Conservation (phyloP, 2,329 filamentous ascomycete genomes). For the Aspergillus carbonarius region DNA sequence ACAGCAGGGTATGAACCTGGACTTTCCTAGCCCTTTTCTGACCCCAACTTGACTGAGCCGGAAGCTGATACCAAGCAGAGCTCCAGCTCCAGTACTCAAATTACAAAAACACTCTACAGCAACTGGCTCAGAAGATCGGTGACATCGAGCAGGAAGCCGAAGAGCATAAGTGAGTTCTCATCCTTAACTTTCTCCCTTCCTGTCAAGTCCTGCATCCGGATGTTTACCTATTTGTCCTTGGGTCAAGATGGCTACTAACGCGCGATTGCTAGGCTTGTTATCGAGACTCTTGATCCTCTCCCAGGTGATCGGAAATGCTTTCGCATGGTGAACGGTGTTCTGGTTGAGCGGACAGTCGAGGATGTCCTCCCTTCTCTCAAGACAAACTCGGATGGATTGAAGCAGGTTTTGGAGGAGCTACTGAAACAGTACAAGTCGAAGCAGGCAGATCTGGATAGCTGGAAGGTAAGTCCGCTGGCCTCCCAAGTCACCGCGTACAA, state of each 20-base stretch:
- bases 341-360: slow-evolving; percentile 89
- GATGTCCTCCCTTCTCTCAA: slow-evolving; percentile 88
- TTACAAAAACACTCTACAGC: slow-evolving; percentile 73
- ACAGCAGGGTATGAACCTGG: slow-evolving; percentile 46
- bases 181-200: background rate
- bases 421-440: slow-evolving; percentile 95
- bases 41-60: too few species aligned
- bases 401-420: slow-evolving; percentile 89
- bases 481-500: too few species aligned
- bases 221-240: background rate
- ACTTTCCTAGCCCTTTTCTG: background rate
- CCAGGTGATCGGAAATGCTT: slow-evolving; percentile 90
- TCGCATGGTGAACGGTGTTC: slow-evolving; percentile 95
- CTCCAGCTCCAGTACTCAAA: slow-evolving; percentile 52
- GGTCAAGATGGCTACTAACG: slow-evolving; percentile 17
- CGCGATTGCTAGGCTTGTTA: slow-evolving; percentile 67
- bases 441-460: slow-evolving; percentile 93
- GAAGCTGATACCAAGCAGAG: slow-evolving; percentile 36
- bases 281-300: slow-evolving; percentile 85
- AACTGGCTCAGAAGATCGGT: slow-evolving; percentile 92
- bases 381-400: slow-evolving; percentile 91
- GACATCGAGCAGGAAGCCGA: slow-evolving; percentile 97
- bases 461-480: slow-evolving; percentile 72
- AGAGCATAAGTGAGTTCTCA: slow-evolving; percentile 81
- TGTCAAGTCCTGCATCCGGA: background rate